Conservation (phyloP, 805 yeast species). For the Wickerhamiella galacta region DNA sequence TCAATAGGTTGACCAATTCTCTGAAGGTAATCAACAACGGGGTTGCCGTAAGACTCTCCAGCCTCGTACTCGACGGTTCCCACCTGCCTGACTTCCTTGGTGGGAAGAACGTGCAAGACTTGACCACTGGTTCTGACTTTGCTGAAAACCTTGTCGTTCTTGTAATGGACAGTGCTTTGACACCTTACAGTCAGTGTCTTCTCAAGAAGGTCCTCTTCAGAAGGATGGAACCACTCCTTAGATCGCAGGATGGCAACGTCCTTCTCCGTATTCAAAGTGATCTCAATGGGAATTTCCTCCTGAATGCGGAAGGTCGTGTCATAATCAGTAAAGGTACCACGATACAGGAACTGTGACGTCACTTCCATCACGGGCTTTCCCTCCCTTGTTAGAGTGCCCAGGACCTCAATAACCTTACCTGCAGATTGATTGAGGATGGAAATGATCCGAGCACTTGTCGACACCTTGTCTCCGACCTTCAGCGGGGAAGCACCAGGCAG, state of each 20-base stretch:
- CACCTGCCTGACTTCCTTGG: slow-evolving; percentile 72
- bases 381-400: slow-evolving; percentile 70
- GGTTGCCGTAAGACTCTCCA: slow-evolving; percentile 89
- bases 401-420: slow-evolving; percentile 92
- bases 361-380: slow-evolving; percentile 80
- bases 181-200: slow-evolving; percentile 79
- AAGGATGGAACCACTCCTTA: slow-evolving; percentile 94
- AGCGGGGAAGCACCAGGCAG: slow-evolving; percentile 80
- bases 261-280: slow-evolving; percentile 54
- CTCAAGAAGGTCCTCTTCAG: slow-evolving; percentile 52
- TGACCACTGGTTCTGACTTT: slow-evolving; percentile 74
- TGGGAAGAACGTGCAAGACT: slow-evolving; percentile 74
- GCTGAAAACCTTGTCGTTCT: slow-evolving; percentile 56
- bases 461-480: slow-evolving; percentile 71
- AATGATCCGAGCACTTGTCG: slow-evolving; percentile 67
- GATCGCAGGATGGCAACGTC: slow-evolving; percentile 87
- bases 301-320: slow-evolving; percentile 83
- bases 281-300: slow-evolving; percentile 73
- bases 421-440: slow-evolving; percentile 81
- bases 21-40: slow-evolving; percentile 81
- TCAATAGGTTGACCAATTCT: slow-evolving; percentile 90
- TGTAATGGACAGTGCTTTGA: slow-evolving; percentile 67
- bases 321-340: slow-evolving; percentile 79
- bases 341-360: slow-evolving; percentile 85
- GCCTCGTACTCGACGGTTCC: slow-evolving; percentile 80